phyloP scores from a whole-genome alignment of 1,284 basidiomycete genomes.

The Fomitopsis pinicola region DNA sequence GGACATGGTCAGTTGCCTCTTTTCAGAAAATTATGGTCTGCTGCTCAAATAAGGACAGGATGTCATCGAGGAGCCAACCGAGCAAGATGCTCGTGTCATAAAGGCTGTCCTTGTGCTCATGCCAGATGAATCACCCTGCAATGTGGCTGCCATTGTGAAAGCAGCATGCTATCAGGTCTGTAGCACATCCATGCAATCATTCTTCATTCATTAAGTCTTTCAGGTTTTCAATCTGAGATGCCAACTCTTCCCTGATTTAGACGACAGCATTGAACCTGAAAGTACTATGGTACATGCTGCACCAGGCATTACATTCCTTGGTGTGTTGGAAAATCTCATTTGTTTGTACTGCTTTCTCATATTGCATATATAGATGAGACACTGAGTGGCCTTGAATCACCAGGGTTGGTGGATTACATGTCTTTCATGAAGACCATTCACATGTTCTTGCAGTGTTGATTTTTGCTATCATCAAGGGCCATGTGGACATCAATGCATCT shows the following conservation, averaged over 20 bases:
- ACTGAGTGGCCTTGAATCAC: background rate
- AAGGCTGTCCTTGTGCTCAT: conserved; percentile 15
- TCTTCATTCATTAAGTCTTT: background rate
- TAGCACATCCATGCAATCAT: conserved; percentile 2
- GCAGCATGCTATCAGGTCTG: conserved; percentile 37
- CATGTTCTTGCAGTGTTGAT: conserved; percentile 19
- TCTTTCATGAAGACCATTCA: background rate
- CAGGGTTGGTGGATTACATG: background rate
- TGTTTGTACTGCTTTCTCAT: background rate
- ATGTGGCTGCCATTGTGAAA: conserved; percentile 34
- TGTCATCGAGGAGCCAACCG: background rate
- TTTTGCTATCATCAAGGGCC: conserved; percentile 39
- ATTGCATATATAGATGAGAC: background rate
- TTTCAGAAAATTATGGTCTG: background rate
- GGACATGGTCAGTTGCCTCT: background rate
- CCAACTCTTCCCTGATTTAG: conserved; percentile 10
- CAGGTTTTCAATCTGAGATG: conserved; percentile 26
- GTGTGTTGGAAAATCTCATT: background rate
- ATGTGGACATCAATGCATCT: conserved; percentile 33
- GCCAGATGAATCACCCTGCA: conserved; percentile 31
- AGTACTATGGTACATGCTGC: background rate
- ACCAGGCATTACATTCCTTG: background rate
- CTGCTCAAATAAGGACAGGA: conserved; percentile 1
- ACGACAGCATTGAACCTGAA: background rate
- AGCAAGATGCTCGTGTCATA: background rate